Conservation (phyloP, 2,329 filamentous ascomycete genomes). For the Colletotrichum trifolii region DNA sequence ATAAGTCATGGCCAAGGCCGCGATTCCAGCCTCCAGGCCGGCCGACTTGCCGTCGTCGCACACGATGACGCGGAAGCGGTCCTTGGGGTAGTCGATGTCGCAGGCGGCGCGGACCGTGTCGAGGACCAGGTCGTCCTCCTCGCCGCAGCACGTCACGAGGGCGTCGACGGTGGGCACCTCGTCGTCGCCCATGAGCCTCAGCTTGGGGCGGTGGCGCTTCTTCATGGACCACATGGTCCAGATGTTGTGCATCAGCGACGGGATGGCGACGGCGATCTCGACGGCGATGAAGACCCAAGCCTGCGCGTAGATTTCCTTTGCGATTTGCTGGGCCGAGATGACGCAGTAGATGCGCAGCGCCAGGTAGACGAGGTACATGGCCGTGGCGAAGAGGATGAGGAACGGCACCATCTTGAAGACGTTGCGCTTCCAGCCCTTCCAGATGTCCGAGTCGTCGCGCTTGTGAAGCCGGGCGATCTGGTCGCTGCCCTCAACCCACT, state of each 20-base stretch:
- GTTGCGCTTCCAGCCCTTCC: slow-evolving; percentile 56
- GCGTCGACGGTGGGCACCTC: slow-evolving; percentile 66
- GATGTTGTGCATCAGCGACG: slow-evolving; percentile 65
- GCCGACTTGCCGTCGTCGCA: slow-evolving; percentile 65
- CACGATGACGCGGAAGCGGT: slow-evolving; percentile 64
- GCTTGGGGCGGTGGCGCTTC: slow-evolving; percentile 62
- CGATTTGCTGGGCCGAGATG: slow-evolving; percentile 58
- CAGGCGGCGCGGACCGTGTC: slow-evolving; percentile 68
- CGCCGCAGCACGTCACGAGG: slow-evolving; percentile 68
- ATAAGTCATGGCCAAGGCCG: slow-evolving; percentile 51
- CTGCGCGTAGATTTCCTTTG: slow-evolving; percentile 54
- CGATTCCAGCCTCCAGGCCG: slow-evolving; percentile 53
- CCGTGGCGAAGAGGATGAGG: slow-evolving; percentile 53
- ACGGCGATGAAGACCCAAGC: slow-evolving; percentile 69
- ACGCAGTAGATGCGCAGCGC: slow-evolving; percentile 63
- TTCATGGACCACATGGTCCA: slow-evolving; percentile 69
- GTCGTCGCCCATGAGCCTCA: slow-evolving; percentile 59
- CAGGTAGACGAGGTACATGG: slow-evolving; percentile 61
- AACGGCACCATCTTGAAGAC: slow-evolving; percentile 52
- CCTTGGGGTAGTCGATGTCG: slow-evolving; percentile 63
- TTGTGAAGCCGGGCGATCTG: slow-evolving; percentile 54
- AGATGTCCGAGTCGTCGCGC: slow-evolving; percentile 56
- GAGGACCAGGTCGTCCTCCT: slow-evolving; percentile 65
- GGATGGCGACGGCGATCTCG: slow-evolving; percentile 64
- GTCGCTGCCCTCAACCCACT: slow-evolving; percentile 46